Base-by-base conservation (phyloP, 2,329 filamentous ascomycete genomes). In the Epichloe glyceriae region DNA sequence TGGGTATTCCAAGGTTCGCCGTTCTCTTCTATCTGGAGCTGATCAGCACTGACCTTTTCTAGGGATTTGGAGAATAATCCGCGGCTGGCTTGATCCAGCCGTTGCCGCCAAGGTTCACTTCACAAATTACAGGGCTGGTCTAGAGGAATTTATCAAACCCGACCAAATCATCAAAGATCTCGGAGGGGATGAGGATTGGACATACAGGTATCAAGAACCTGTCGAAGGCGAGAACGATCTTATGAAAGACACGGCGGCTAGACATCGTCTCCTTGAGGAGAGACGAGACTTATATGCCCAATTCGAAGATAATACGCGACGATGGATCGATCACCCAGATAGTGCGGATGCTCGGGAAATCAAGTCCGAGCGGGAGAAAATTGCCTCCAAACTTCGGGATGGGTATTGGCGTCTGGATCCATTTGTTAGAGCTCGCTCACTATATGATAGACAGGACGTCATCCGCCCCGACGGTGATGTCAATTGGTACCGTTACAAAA, bases 11-110 rank as follows among this genome's bases (percentile, higher is more conserved):
- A 95, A 73, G 85, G 87, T 84, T 67, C 50, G 73, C 17, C 57
- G 66, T 20, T 20, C n/a, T 8, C 12, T 17, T 40, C n/a, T 10
- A 5, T 14, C 4, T 7, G 1, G 6, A 1, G 11, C 11, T 15
- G n/a, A 40, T 14, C 5, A 15, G 35, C 0, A 53, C 54, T 58
- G 15, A 59, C 26, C 26, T 33, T 22, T 11, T 5, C 5, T 53
- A 86, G 86, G 87, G n/a, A 87, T 97, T 56, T 97, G 91, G 93
- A 89, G 82, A 64, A 87, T 98, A 56, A 95, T 98, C 64, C 83
- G 82, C 56, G 89, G 90, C 58, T 98, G 93, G 93, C 79, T 98
- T 38, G 93, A 98, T 65, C 93, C 93, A 2, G 91, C 98, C 3
- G 91, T 98, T 30, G 93, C 93, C 22, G 77, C 80, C 62, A 98